A percentile compares a stretch with the other conserved stretches of the same genome.
Conservation (phyloP, 2,329 filamentous ascomycete species). For the Botrytis cinerea region DNA sequence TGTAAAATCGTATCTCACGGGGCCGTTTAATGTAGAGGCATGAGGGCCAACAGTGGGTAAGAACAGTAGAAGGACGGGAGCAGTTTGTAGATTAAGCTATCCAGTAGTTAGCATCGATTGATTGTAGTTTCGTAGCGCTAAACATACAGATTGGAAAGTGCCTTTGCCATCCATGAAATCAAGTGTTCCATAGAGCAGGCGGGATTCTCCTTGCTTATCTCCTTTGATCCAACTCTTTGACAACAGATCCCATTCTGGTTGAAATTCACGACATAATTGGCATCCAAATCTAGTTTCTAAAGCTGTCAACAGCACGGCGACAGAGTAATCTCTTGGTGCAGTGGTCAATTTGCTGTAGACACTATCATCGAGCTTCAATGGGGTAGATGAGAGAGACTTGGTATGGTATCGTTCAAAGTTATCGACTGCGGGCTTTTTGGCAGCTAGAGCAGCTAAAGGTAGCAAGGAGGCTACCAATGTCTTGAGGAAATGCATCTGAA, state of each 20-base stretch:
- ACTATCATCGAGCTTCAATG: conserved; percentile 76
- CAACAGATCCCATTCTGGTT: conserved; percentile 90
- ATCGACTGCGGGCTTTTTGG: conserved; percentile 62
- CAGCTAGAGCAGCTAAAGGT: conserved; percentile 59
- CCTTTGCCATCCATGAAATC: conserved; percentile 85
- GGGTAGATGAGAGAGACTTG: conserved; percentile 64
- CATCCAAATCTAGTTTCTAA: conserved; percentile 82
- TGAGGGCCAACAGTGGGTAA: conserved; percentile 80
- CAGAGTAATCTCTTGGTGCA: conserved; percentile 78
- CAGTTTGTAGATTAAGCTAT: conserved; percentile 90
- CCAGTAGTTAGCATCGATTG: conserved; percentile 22
- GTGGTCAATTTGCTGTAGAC: conserved; percentile 75
- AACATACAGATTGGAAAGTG: conserved; percentile 78
- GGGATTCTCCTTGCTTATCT: conserved; percentile 71
- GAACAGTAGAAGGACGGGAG: conserved; percentile 86
- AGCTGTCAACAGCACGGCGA: conserved; percentile 83
- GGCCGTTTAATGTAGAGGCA: conserved; percentile 68
- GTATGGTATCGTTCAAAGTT: conserved; percentile 71
- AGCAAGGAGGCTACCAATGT: conserved; percentile 64
- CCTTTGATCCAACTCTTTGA: conserved; percentile 84
- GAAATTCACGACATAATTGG: conserved; percentile 83
- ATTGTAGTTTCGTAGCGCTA: conserved; percentile 4
- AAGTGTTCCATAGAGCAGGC: conserved; percentile 77
- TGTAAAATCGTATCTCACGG: conserved; percentile 82
- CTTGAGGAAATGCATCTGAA: conserved; percentile 69